A percentile compares a stretch with the other conserved stretches of the same genome.
Conservation (phyloP, 202 grass and related monocot genomes). For the Dendrocalamus latiflorus region DNA sequence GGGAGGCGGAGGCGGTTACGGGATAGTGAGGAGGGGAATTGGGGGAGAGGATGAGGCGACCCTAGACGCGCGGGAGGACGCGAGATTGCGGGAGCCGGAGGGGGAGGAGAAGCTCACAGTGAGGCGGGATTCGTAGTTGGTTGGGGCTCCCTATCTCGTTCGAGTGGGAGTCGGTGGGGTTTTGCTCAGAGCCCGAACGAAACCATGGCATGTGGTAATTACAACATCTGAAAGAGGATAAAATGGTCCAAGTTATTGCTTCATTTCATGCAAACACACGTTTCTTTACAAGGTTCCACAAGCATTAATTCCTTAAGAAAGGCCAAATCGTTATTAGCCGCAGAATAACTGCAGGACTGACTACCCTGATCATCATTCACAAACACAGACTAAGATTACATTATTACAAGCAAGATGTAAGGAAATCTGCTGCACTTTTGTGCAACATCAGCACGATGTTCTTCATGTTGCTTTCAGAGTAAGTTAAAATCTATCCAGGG, state of each 20-base stretch:
- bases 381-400: conserved; percentile 4
- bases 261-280: background rate
- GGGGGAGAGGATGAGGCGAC: too few species aligned
- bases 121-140: too few species aligned
- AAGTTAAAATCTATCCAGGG: conserved; percentile 33
- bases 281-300: background rate
- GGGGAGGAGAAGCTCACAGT: too few species aligned
- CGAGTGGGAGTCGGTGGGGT: too few species aligned
- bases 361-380: background rate
- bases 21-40: too few species aligned
- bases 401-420: background rate
- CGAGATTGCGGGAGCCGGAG: too few species aligned
- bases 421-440: conserved; percentile 28
- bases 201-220: background rate
- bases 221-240: too few species aligned
- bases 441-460: conserved; percentile 35
- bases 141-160: too few species aligned
- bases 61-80: too few species aligned
- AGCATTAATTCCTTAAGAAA: background rate
- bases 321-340: conserved; percentile 16
- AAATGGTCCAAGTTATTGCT: background rate
- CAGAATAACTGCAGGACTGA: background rate
- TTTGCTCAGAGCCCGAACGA: background rate
- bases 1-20: too few species aligned
- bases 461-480: conserved; percentile 2